Base-by-base conservation (phyloP, 176 grass and related monocot genomes). In the Aechmea fasciata region DNA sequence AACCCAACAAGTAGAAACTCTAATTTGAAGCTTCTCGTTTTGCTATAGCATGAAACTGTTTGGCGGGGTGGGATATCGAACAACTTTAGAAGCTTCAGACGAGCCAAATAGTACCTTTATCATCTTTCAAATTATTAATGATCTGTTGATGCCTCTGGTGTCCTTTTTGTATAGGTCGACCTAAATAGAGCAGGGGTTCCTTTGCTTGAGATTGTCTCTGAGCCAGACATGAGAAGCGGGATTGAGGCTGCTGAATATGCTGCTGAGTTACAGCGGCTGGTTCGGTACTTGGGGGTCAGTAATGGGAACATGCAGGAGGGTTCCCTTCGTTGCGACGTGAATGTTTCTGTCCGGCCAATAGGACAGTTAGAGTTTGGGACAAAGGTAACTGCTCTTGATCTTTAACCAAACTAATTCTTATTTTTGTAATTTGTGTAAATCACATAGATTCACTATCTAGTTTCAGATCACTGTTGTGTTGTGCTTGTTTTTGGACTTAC, bases 281-380 rank as follows among this genome's bases (percentile, higher is more conserved):
- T 97, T 73, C 87, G 89, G 69, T 92, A 92, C 71, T 64, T 97
- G 33, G 89, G 89, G 52, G 81, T 97, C 74, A 87, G 93, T 81
- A 97, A 97, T 28, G 93, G 93, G 41, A 97, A 97, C 68, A 97
- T 92, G 93, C 86, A 97, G 71, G 93, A 97, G 78, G 93, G 93
- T 54, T 97, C 93, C 17, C 89, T 97, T 78, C 86, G 93, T 51
- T 97, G 93, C 77, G 93, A 97, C 76, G 91, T 96, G n/a, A 96
- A 96, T 83, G 79, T 96, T 71, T 96, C 91, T 22, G 76, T 96
- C 9, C 75, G 89, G 1, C 86, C 93, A 54, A 10, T 75, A 85
- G 89, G 81, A 51, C 89, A 92, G 81, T 69, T 72, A 48, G 77
- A 92, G 52, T 97, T 97, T 51, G 93, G 93, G 71, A 92, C 93